Conservation (phyloP, 169 alveolate genomes). For the Plasmodium cynomolgi region DNA sequence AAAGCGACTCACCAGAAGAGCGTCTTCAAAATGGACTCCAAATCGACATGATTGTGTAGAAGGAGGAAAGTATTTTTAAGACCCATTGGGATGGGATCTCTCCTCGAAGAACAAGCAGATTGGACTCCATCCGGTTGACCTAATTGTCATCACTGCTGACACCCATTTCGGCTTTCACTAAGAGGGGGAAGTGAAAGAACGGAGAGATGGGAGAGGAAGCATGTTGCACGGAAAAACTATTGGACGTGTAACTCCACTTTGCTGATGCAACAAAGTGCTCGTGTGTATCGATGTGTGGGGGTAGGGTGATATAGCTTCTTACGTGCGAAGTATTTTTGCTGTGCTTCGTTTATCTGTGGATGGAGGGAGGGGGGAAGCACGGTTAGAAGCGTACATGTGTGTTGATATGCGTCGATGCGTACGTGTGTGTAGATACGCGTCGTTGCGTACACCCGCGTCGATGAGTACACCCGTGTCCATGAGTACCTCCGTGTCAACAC, state of each 20-base stretch:
- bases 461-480: neutral
- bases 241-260: neutral
- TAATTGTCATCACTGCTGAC: slow-evolving; percentile 67
- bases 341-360: slow-evolving; percentile 52
- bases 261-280: neutral
- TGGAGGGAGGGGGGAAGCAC: neutral
- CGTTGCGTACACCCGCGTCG: too few species aligned
- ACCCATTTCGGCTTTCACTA: slow-evolving; percentile 68
- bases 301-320: neutral
- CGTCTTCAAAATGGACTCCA: neutral
- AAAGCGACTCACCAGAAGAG: neutral
- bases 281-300: neutral
- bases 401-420: too few species aligned
- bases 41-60: neutral
- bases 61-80: neutral
- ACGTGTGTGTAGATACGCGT: too few species aligned
- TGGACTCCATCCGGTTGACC: neutral
- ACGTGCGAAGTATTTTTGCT: slow-evolving; percentile 61
- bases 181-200: neutral
- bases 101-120: neutral
- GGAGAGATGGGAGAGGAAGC: neutral
- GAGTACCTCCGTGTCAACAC: neutral
- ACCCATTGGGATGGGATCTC: neutral
- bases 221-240: neutral
- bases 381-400: too few species aligned